Conservation (phyloP, 129 eudicot genomes). For the Glebionis coronaria region DNA sequence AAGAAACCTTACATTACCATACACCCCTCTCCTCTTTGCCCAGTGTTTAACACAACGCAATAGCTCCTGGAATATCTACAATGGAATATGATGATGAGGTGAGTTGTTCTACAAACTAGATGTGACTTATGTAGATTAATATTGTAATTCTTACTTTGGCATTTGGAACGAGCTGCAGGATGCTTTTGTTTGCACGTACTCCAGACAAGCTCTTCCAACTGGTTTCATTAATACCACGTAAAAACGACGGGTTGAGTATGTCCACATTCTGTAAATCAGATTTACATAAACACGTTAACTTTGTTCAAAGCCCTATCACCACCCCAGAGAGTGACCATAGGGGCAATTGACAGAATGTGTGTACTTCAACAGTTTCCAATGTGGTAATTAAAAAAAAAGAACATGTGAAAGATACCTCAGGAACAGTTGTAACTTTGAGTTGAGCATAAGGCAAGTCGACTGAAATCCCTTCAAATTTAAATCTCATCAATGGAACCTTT, state of each 20-base stretch:
- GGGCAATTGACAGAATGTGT: no score
- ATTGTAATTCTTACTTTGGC: constrained; percentile 35
- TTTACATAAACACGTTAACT: background rate
- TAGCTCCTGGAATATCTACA: constrained; percentile 48
- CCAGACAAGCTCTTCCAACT: constrained; percentile 68
- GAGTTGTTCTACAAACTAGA: no score
- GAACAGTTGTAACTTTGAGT: constrained; percentile 46
- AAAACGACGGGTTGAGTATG: constrained; percentile 33
- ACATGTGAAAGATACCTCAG: constrained; percentile 39
- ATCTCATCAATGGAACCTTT: constrained; percentile 53
- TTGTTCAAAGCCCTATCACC: no score
- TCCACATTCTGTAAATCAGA: constrained; percentile 45
- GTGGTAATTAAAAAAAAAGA: background rate
- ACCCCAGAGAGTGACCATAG: no score
- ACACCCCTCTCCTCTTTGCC: constrained; percentile 75
- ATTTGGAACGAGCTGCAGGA: constrained; percentile 68
- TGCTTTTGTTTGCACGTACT: constrained; percentile 52
- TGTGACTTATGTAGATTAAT: no score
- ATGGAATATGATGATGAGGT: background rate
- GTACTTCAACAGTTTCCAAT: no score
- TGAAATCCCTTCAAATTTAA: constrained; percentile 57
- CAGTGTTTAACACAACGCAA: constrained; percentile 53
- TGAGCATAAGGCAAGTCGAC: constrained; percentile 60
- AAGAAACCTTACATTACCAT: constrained; percentile 54
- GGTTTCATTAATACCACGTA: constrained; percentile 46